phyloP scores from a whole-genome alignment of 2,329 filamentous ascomycete species.

The Aspergillus floridensis region DNA sequence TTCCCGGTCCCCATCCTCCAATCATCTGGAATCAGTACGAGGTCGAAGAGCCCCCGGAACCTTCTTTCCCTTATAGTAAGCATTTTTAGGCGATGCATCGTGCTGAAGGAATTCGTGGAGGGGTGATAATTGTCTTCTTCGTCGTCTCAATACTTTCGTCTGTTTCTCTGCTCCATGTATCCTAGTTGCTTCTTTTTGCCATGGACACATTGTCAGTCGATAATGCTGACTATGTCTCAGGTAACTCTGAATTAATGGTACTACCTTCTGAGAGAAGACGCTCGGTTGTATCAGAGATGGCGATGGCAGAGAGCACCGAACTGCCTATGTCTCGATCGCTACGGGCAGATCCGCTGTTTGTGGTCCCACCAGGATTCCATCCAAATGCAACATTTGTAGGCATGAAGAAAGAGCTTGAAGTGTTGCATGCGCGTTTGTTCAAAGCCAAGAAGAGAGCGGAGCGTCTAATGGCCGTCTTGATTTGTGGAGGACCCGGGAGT shows the following conservation, averaged over 20 bases:
- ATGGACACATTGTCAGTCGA: slow-evolving; percentile 21
- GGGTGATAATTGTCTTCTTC: background rate
- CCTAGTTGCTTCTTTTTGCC: slow-evolving; percentile 11
- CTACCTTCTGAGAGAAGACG: slow-evolving; percentile 26
- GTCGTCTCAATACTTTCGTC: background rate
- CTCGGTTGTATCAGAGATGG: slow-evolving; percentile 26
- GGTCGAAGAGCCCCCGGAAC: slow-evolving; percentile 36
- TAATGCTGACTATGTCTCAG: slow-evolving; percentile 37
- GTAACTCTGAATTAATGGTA: slow-evolving; percentile 19
- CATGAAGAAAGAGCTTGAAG: slow-evolving; percentile 56
- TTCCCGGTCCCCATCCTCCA: slow-evolving; percentile 28
- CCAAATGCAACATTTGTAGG: slow-evolving; percentile 64
- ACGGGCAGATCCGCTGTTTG: slow-evolving; percentile 35
- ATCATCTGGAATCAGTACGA: slow-evolving; percentile 37
- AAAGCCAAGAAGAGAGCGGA: slow-evolving; percentile 56
- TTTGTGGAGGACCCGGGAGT: slow-evolving; percentile 63
- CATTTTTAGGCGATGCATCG: slow-evolving; percentile 11
- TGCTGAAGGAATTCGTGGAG: background rate
- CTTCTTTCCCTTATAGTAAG: slow-evolving; percentile 7
- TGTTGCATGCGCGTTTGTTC: slow-evolving; percentile 59
- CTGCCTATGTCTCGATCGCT: slow-evolving; percentile 23
- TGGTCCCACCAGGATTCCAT: slow-evolving; percentile 57
- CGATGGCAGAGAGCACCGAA: slow-evolving; percentile 23
- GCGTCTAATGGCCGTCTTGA: slow-evolving; percentile 62
- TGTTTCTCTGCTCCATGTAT: slow-evolving; percentile 15